phyloP scores from a whole-genome alignment of 2,329 filamentous ascomycete genomes.

The Scedosporium boydii region DNA sequence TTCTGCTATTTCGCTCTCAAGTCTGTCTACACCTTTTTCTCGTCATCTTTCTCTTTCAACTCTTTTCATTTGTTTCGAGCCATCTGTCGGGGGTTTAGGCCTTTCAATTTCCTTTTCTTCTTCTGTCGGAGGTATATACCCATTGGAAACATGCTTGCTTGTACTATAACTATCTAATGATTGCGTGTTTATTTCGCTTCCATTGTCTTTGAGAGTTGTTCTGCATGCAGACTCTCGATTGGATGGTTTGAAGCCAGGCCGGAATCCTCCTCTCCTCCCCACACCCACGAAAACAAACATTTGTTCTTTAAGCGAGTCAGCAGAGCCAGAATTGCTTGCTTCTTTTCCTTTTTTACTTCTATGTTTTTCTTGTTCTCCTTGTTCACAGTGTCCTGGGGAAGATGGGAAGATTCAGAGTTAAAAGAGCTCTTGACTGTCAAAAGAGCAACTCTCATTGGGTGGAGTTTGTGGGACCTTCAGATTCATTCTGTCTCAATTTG shows the following conservation, averaged over 20 bases:
- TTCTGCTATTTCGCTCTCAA: no score
- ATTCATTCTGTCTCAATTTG: slow-evolving; percentile 2
- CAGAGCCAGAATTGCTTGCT: not conserved
- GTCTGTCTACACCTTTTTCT: not conserved
- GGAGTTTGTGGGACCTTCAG: not conserved
- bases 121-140: not conserved
- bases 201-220: not conserved
- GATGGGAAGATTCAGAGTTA: no score
- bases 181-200: not conserved
- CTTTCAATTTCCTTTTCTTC: not conserved
- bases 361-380: not conserved
- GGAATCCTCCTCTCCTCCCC: not conserved
- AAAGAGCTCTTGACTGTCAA: no score
- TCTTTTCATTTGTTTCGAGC: slow-evolving; percentile 5
- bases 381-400: not conserved
- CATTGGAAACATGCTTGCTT: no score
- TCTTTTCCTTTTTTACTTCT: slow-evolving; percentile 1
- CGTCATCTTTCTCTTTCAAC: not conserved
- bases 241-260: no score
- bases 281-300: not conserved
- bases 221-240: not conserved
- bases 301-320: not conserved
- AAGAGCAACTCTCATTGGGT: not conserved
- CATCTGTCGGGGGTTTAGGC: not conserved
- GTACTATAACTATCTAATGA: no score